Evolutionary conservation across 2,329 filamentous ascomycete species (phyloP), one percentile per base, ranked within the genome.

Genomic region (Polytolypa hystricis): DNA sequence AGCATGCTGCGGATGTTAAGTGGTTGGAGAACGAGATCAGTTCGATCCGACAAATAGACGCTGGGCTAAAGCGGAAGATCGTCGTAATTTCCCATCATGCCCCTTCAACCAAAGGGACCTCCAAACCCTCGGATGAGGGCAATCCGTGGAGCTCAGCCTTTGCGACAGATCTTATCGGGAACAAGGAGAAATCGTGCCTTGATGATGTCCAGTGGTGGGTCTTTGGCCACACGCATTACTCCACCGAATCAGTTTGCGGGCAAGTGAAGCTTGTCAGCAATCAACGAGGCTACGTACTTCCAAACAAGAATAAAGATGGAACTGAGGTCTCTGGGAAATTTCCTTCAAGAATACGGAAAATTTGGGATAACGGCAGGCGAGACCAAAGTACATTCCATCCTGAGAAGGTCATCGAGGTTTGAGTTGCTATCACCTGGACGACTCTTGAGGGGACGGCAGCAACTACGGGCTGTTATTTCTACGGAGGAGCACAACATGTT

Each of bases 61-160:
- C 33, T 12, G 25, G 11, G 4, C 27, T 11, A 5, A 37, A 37
- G 9, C 33, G 33, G 3, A 41, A 27, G 9, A 44, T 74, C 4
- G 37, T 77, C 1, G 61, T 76, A 0, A 62, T 66, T 0, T 74
- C 72, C 1, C 70, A 74, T 37, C 71, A 77, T 42, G 69, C 71
- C 2, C 72, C 72, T 1, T 65, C 57, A 18, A 43, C 68, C 0
- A 43, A 59, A 29, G 64, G 63, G 8, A 64, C 67, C 1, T 66
- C 69, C 1, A 56, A 59, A 2, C 70, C 71, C 0, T 58, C 66
- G 41, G 55, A 76, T 33, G 47, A 57, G 9, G 51, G 55, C n/a
- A 69, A 61, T 17, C 62, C 65, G 0, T 67, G 64, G 58, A 58
- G 56, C 8, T 60, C 62, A 2, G 71, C 65, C 0, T 77, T 73